phyloP scores from a whole-genome alignment of 2,329 filamentous ascomycete genomes.

The Fusarium sp. region DNA sequence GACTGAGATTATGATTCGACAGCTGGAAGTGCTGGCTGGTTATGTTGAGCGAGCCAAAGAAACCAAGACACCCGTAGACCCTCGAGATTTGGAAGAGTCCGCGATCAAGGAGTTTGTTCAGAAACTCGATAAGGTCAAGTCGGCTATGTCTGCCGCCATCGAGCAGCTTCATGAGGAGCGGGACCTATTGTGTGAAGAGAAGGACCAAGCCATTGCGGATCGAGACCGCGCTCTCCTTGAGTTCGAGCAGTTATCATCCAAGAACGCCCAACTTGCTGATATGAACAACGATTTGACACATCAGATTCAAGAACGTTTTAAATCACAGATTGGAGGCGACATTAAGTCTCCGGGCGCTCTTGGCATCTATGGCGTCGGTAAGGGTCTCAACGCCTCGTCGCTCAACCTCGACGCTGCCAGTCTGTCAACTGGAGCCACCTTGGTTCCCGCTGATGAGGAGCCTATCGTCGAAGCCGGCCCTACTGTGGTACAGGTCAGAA shows the following conservation, averaged over 20 bases:
- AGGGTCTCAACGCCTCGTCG: constrained; percentile 62
- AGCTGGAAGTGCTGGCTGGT: constrained; percentile 88
- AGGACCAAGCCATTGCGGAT: constrained; percentile 81
- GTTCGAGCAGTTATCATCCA: constrained; percentile 92
- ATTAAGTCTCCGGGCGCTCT: constrained; percentile 64
- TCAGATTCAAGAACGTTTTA: constrained; percentile 93
- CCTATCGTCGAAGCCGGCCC: constrained; percentile 76
- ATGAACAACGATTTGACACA: constrained; percentile 96
- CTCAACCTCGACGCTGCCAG: constrained; percentile 64
- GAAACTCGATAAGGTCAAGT: constrained; percentile 71
- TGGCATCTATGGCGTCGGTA: constrained; percentile 67
- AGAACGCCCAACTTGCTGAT: constrained; percentile 93
- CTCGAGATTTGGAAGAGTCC: constrained; percentile 85
- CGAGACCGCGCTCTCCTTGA: constrained; percentile 94
- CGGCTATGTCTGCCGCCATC: constrained; percentile 66
- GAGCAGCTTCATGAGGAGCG: constrained; percentile 75
- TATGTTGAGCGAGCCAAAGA: constrained; percentile 90
- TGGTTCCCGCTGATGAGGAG: constrained; percentile 74
- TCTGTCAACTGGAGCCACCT: constrained; percentile 67
- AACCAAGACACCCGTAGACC: constrained; percentile 81
- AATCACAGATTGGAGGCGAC: constrained; percentile 73
- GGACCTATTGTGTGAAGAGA: constrained; percentile 86
- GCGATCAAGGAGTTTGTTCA: constrained; percentile 93
- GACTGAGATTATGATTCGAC: constrained; percentile 93
- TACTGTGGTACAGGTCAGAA: constrained; percentile 95